Base-by-base conservation (phyloP, 352 stramenopile genomes). In the Phytophthora rubi region DNA sequence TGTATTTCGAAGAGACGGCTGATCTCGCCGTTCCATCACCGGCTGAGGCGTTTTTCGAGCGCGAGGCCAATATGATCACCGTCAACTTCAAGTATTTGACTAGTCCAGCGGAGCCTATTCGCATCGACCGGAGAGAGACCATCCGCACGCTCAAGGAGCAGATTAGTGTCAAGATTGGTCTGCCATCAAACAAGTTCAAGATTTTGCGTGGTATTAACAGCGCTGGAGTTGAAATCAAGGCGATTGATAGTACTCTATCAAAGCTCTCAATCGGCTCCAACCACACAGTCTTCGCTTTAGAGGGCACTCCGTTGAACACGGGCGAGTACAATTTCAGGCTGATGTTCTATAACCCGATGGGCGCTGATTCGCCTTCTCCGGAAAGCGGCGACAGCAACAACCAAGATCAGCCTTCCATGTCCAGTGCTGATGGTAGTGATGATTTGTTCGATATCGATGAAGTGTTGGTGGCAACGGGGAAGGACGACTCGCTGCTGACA, bases 301-400 rank as follows among this genome's bases (percentile, higher is more conserved):
- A 89, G 53, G 88, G 88, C 0, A 85, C 80, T 9, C 88, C 88
- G 9, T 64, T 95, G 32, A 87, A 79, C 32, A 80, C 76, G 2
- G 86, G 85, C 9, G 88, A 95, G 66, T 95, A 94, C 71, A 84
- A 92, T 21, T 93, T 93, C 62, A 75, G 84, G 9, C 45, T 95
- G 6, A 80, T 91, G 74, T 79, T 92, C 7, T 85, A 88, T 52
- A 72, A 77, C 35, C 72, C 81, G 3, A 37, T 26, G 6, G 57
- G 33, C n/a, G 18, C 59, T 4, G 12, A 33, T 16, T 63, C 44
- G 6, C 10, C 58, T 39, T 52, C 55, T 55, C 48, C 53, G 47
- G 59, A 67, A 26, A 64, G 28, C 26, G 48, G 32, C 13, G 57
- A 57, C 21, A 70, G 9, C 23, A 71, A 26, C 45, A 72, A 71